phyloP scores from a whole-genome alignment of 208 protist species.

The Plasmodiophora brassicae region DNA sequence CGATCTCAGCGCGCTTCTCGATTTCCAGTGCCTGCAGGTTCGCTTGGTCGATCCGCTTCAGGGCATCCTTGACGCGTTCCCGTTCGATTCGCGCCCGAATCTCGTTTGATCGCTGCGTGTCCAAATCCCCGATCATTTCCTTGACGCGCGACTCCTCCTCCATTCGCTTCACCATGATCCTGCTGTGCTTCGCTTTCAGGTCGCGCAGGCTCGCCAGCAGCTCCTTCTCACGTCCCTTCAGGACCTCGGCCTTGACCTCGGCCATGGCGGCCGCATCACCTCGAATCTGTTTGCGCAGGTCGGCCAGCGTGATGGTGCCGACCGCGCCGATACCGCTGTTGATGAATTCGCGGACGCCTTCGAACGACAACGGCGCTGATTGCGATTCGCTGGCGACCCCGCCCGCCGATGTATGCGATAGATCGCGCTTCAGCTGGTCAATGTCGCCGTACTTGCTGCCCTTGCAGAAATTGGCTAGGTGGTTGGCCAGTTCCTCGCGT shows the following conservation, averaged over 20 bases:
- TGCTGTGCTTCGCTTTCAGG: background rate
- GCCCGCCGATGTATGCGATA: too few relatives aligned
- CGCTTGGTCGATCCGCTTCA: background rate
- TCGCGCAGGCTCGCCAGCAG: background rate
- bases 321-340: background rate
- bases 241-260: background rate
- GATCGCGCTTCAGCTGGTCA: background rate
- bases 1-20: background rate
- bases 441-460: slow-evolving; percentile 8
- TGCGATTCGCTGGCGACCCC: background rate
- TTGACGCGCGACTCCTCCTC: background rate
- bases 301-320: background rate
- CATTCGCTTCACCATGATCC: background rate
- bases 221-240: background rate
- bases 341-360: background rate
- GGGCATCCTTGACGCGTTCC: background rate
- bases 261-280: background rate
- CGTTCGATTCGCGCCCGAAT: background rate
- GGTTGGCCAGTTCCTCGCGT: background rate
- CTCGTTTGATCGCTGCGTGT: background rate
- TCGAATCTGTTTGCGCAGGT: background rate
- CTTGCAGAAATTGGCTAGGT: slow-evolving; percentile 4
- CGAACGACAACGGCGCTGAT: background rate
- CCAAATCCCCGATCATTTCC: background rate
- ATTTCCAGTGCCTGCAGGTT: background rate